Conservation (phyloP, 208 protist genomes). For the Wallacemonas collosoma region DNA sequence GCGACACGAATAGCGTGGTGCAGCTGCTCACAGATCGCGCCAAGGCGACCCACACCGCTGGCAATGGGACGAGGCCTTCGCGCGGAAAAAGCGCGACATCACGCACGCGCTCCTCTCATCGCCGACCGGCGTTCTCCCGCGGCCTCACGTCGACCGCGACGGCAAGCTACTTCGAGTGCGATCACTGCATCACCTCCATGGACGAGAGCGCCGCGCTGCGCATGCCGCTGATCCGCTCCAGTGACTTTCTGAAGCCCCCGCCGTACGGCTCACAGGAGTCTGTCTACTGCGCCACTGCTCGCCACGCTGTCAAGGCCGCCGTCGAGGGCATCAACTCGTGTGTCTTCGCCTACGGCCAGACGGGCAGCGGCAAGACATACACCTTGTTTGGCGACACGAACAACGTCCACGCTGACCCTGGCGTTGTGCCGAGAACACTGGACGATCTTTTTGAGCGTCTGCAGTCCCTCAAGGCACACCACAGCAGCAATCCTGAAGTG, state of each 20-base stretch:
- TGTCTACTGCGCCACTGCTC: conserved; percentile 68
- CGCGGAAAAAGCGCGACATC: conserved; percentile 23
- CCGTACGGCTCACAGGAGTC: conserved; percentile 72
- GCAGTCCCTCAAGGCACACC: conserved; percentile 37
- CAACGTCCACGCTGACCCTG: conserved; percentile 59
- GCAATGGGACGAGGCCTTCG: neutral
- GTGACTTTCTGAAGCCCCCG: conserved; percentile 68
- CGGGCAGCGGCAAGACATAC: conserved; percentile 86
- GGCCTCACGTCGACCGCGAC: conserved; percentile 48
- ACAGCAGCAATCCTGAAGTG: conserved; percentile 34
- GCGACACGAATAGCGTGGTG: conserved; percentile 65
- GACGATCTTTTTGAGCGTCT: conserved; percentile 70
- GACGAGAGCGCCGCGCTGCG: conserved; percentile 47
- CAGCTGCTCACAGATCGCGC: conserved; percentile 56
- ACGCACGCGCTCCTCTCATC: conserved; percentile 23
- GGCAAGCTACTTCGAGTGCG: conserved; percentile 74
- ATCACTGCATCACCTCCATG: conserved; percentile 66
- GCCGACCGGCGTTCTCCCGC: conserved; percentile 10
- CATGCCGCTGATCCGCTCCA: conserved; percentile 69
- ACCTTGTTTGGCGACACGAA: conserved; percentile 80
- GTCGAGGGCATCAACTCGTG: conserved; percentile 89
- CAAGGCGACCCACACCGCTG: conserved; percentile 6
- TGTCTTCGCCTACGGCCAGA: conserved; percentile 90
- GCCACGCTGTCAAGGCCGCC: conserved; percentile 66
- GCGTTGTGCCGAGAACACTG: conserved; percentile 71